Evolutionary conservation across 1,284 basidiomycete genomes (phyloP).

Genomic region (Porogramme epimiltina): DNA sequence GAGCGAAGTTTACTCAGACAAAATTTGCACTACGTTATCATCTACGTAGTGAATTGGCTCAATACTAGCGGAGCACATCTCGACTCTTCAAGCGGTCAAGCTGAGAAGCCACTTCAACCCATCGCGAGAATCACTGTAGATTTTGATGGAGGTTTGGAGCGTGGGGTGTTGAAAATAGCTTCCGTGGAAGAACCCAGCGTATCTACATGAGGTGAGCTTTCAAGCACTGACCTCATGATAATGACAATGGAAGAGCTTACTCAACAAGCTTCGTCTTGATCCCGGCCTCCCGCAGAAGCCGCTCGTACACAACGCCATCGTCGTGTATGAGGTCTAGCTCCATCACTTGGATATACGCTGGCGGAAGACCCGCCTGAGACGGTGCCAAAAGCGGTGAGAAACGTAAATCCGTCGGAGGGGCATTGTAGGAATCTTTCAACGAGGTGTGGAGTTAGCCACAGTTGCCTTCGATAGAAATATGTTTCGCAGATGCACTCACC

Average conservation of each 20-base stretch:
- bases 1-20: too few species aligned
- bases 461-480: not conserved
- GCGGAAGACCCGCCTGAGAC: conserved; percentile 20
- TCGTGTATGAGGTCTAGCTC: conserved; percentile 26
- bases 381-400: conserved; percentile 19
- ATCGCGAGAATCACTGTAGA: not conserved
- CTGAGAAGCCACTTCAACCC: conserved; percentile 11
- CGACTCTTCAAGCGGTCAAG: not conserved
- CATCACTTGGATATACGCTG: conserved; percentile 23
- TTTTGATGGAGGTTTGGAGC: not conserved
- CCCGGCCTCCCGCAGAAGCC: conserved; percentile 21
- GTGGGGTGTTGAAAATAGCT: conserved; percentile 8
- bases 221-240: not conserved
- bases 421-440: conserved; percentile 5
- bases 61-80: too few species aligned
- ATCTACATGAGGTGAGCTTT: conserved; percentile 3
- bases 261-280: conserved; percentile 20
- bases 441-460: not conserved
- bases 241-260: conserved; percentile 12
- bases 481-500: not conserved
- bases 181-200: conserved; percentile 10
- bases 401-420: conserved; percentile 14
- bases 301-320: conserved; percentile 25
- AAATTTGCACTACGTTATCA: too few species aligned
- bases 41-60: too few species aligned